phyloP scores from a whole-genome alignment of 768 basidiomycete species.

The Rhodotorula taiwanensis region DNA sequence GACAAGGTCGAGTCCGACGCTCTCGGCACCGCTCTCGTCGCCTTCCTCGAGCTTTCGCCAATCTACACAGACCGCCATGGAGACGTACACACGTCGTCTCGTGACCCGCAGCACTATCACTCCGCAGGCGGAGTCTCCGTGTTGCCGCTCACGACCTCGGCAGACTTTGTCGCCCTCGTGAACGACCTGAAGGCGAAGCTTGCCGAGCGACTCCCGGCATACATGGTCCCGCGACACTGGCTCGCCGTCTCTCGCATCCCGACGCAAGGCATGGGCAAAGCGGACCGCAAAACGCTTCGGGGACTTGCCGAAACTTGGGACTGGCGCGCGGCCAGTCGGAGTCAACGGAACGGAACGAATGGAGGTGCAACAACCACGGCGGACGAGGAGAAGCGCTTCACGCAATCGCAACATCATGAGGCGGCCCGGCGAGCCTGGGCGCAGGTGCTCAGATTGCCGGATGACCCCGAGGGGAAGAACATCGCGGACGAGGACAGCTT shows the following conservation, averaged over 20 bases:
- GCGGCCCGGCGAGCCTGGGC: conserved; percentile 26
- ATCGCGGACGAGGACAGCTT: conserved; percentile 31
- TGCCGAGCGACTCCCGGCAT: conserved; percentile 16
- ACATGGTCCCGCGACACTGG: conserved; percentile 37
- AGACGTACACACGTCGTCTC: not conserved
- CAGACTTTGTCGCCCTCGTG: conserved; percentile 6
- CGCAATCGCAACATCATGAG: not conserved
- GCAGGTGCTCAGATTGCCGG: conserved; percentile 8
- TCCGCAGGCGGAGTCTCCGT: conserved; percentile 1
- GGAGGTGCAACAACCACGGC: not conserved
- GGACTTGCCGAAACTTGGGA: conserved; percentile 13
- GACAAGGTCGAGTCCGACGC: conserved; percentile 28
- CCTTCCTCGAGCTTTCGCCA: conserved; percentile 29
- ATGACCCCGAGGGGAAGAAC: not conserved
- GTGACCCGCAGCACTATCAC: conserved; percentile 4
- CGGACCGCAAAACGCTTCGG: conserved; percentile 28
- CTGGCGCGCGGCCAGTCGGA: conserved; percentile 7
- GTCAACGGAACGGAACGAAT: not conserved
- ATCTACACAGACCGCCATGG: not conserved
- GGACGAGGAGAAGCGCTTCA: not conserved
- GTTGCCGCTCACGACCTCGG: not conserved
- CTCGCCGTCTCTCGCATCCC: conserved; percentile 28
- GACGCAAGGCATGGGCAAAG: conserved; percentile 36
- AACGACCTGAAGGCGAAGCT: conserved; percentile 7
- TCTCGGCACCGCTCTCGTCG: conserved; percentile 28